Evolutionary conservation across 75 land plant genomes (phyloP).

Genomic region (Pseudotsuga menziesii): DNA sequence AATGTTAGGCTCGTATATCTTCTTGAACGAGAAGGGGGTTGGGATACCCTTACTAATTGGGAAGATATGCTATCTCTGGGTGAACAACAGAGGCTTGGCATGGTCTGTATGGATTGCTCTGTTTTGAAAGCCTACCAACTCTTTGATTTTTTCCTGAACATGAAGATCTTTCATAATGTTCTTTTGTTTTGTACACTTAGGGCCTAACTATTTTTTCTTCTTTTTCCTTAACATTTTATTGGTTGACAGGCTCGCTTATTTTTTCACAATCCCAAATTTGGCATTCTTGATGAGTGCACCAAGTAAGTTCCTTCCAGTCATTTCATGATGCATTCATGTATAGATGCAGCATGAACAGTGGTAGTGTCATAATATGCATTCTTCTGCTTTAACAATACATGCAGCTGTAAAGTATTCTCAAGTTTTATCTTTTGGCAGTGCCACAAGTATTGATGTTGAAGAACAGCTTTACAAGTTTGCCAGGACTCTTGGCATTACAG

Average conservation of each 20-base stretch:
- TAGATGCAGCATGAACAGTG: not conserved
- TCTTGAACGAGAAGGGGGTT: conserved; percentile 78
- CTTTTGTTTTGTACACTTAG: not conserved
- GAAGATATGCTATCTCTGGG: conserved; percentile 96
- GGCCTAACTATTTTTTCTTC: conserved; percentile 2
- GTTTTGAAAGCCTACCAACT: not conserved
- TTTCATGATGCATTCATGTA: not conserved
- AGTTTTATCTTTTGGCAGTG: conserved; percentile 41
- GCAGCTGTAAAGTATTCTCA: not conserved
- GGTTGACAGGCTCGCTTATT: conserved; percentile 83
- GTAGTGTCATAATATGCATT: not conserved
- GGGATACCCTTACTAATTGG: conserved; percentile 87
- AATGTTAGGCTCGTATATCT: conserved; percentile 84
- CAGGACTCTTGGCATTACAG: conserved; percentile 70
- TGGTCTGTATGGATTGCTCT: conserved; percentile 43
- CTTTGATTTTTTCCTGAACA: not conserved
- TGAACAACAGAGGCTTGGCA: conserved; percentile 97
- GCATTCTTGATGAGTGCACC: conserved; percentile 97
- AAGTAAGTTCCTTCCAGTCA: conserved; percentile 56
- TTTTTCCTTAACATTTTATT: not conserved
- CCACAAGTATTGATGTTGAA: conserved; percentile 97
- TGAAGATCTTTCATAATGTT: not conserved
- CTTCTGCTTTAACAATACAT: not conserved
- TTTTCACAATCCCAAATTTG: conserved; percentile 91
- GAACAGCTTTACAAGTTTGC: conserved; percentile 93